Evolutionary conservation across 192 early-diverging fungal species (phyloP), one percentile per base, ranked within the genome.

Genomic region (Linnemannia schmuckeri): DNA sequence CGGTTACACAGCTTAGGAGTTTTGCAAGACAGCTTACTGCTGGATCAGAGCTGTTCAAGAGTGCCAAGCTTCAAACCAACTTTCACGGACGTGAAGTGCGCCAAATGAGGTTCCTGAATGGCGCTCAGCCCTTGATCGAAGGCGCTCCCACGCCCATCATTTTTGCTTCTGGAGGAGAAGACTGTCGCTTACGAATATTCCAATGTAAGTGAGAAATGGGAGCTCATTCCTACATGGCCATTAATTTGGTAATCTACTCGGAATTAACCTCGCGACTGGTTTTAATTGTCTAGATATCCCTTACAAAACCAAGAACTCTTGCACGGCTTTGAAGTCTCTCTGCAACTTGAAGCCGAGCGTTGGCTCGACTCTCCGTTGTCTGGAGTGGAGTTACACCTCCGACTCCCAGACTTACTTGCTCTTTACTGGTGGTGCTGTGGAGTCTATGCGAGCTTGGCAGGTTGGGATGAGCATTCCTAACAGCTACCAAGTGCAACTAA

Each of bases 81-180:
- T 93, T 89, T 73, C 92, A 95, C 80, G 94, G 94, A 24, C 83
- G 91, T 22, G 95, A 96, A 68, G 92, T 92, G 22, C 88, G 95
- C 18, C 91, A 91, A 0, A 76, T 94, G 37, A 73, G 87, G 66
- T 93, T 90, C 77, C 61, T 94, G 35, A 63, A 27, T 47, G 72
- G 78, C 15, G 80, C 81, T 47, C 72, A 13, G 38, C 78, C 90
- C n/a, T 27, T 79, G 72, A 37, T 57, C 70, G 74, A 72, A 37
- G 76, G 54, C 13, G 47, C 52, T 10, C 75, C 68, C 30, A 70
- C 78, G 8, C 90, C 90, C 12, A 80, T 92, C 30, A 78, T 93
- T 40, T 77, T 91, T 81, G 91, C 91, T n/a, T 91, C 92, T 30
- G 92, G 90, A 75, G 91, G 88, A 30, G 92, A 93, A 80, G 92